Conservation (phyloP, 1,284 basidiomycete species). For the Peniophora sp. region DNA sequence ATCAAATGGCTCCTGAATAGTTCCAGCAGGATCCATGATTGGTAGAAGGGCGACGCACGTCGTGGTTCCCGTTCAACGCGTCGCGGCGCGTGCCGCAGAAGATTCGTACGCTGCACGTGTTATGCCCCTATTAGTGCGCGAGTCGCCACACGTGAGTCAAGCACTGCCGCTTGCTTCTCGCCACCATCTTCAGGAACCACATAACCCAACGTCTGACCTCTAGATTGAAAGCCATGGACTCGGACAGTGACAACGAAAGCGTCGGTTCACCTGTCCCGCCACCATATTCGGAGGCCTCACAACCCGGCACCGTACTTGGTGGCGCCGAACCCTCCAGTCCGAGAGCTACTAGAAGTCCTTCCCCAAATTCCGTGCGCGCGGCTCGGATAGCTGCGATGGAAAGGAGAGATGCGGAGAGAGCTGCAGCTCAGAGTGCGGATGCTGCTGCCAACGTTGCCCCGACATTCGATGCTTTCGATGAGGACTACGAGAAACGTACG, state of each 20-base stretch:
- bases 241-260: too few species aligned
- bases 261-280: too few species aligned
- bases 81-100: too few species aligned
- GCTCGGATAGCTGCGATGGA: constrained; percentile 14
- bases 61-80: too few species aligned
- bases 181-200: too few species aligned
- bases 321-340: not conserved
- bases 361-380: constrained; percentile 5
- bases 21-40: constrained; percentile 64
- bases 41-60: not conserved
- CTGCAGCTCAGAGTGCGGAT: constrained; percentile 5
- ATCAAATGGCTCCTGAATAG: constrained; percentile 96
- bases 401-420: constrained; percentile 6
- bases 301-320: not conserved
- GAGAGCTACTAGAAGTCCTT: constrained; percentile 1
- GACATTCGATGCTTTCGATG: constrained; percentile 33
- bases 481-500: constrained; percentile 58
- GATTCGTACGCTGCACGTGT: too few species aligned
- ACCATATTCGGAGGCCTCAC: not conserved
- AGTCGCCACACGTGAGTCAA: too few species aligned
- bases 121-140: too few species aligned
- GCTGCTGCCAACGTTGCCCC: constrained; percentile 19
- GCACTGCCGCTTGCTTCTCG: too few species aligned
- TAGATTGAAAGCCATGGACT: too few species aligned
- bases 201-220: too few species aligned